These are phyloP conservation scores for Dipteronia sinensis DNA, from an alignment of 345 rosid genomes.

Conservation along the genomic window DNA sequence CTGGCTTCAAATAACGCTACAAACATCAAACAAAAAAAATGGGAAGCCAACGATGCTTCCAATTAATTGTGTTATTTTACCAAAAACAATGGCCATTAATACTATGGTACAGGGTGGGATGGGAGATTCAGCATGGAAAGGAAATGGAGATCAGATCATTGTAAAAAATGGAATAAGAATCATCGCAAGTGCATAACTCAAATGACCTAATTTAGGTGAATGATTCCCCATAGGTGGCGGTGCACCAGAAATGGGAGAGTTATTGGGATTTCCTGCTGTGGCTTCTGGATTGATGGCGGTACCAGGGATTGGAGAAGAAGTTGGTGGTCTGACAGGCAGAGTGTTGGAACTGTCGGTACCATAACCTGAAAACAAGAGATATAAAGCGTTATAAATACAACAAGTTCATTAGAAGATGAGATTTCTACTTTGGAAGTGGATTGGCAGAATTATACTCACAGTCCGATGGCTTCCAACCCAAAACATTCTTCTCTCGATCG, in stretches of 20 bases:
- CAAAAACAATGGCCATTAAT: slow-evolving; percentile 29
- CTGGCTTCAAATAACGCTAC: neutral
- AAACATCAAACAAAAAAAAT: neutral
- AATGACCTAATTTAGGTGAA: slow-evolving; percentile 20
- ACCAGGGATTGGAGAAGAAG: slow-evolving; percentile 49
- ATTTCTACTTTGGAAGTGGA: neutral
- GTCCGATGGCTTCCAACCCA: slow-evolving; percentile 71
- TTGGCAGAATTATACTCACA: slow-evolving; percentile 48
- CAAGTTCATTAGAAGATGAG: neutral
- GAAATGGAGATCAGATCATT: slow-evolving; percentile 28
- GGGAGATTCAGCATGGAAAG: neutral
- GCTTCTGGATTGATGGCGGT: slow-evolving; percentile 67
- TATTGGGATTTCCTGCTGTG: slow-evolving; percentile 33
- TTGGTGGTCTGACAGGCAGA: slow-evolving; percentile 40
- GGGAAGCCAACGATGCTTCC: slow-evolving; percentile 27
- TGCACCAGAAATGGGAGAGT: slow-evolving; percentile 19
- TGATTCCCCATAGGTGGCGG: slow-evolving; percentile 30
- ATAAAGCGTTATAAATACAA: neutral
- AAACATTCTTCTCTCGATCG: slow-evolving; percentile 60
- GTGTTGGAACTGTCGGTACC: slow-evolving; percentile 27
- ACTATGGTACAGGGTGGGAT: neutral
- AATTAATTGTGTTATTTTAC: slow-evolving; percentile 3
- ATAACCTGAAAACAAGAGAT: slow-evolving; percentile 39
- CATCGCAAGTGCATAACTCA: slow-evolving; percentile 15
- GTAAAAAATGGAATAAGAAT: slow-evolving; percentile 34